These are phyloP conservation scores for Colletotrichum cereale DNA, from an alignment of 2,329 filamentous ascomycete species.

Conservation along the genomic window DNA sequence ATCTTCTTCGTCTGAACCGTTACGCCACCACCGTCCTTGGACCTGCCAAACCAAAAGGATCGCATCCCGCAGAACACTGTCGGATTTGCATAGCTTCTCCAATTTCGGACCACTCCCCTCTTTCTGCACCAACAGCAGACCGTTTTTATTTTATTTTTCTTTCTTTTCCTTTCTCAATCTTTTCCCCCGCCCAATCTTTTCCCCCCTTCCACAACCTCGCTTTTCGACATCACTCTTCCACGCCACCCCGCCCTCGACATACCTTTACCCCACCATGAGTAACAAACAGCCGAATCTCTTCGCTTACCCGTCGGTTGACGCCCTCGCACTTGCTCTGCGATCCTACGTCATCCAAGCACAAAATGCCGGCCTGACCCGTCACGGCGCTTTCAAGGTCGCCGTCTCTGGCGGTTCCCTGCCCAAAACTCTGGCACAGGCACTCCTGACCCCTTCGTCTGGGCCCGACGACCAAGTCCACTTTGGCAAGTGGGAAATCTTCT, in stretches of 20 bases:
- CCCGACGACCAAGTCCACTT: conserved; percentile 78
- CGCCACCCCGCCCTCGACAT: conserved; percentile 22
- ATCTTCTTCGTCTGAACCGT: conserved; percentile 35
- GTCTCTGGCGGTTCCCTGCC: conserved; percentile 96
- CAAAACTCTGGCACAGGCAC: conserved; percentile 85
- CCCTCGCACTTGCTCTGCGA: conserved; percentile 82
- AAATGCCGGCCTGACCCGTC: conserved; percentile 81
- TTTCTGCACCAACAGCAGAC: conserved; percentile 25
- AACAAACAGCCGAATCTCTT: conserved; percentile 79
- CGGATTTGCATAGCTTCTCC: conserved; percentile 22
- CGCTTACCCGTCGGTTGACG: conserved; percentile 77
- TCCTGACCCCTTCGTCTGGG: conserved; percentile 70
- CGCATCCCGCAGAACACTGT: conserved; percentile 21
- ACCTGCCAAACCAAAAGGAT: conserved; percentile 10
- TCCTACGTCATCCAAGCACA: conserved; percentile 87
- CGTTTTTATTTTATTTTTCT: conserved; percentile 11
- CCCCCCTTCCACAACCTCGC: conserved; percentile 32
- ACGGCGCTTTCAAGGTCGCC: conserved; percentile 88
- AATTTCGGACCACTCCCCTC: conserved; percentile 28
- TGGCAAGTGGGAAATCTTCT: conserved; percentile 96
- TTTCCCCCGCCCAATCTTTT: conserved; percentile 20
- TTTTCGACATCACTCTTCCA: conserved; percentile 26
- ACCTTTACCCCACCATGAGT: conserved; percentile 54
- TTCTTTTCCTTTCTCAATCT: conserved; percentile 5
- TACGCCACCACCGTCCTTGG: conserved; percentile 4